Evolutionary conservation across 2,329 filamentous ascomycete species (phyloP).

Genomic region (Clonostachys rosea): DNA sequence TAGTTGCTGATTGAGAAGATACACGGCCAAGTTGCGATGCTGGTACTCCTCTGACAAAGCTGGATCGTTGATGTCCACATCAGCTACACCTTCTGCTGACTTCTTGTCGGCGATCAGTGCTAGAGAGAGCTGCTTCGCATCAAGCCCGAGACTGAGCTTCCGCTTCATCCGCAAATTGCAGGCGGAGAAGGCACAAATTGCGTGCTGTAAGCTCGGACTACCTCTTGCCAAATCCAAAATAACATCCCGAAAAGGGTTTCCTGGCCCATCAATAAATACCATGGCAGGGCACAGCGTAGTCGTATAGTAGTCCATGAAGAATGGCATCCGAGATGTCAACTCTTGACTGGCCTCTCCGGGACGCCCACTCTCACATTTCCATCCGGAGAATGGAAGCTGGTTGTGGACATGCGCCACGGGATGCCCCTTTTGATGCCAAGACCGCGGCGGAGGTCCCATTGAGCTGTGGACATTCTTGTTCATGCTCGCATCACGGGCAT

Average conservation of each 20-base stretch:
- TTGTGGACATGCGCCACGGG: conserved; percentile 15
- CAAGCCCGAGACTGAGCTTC: conserved; percentile 57
- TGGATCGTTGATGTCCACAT: conserved; percentile 53
- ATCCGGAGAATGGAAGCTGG: conserved; percentile 23
- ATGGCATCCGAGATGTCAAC: conserved; percentile 74
- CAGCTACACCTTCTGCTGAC: conserved; percentile 35
- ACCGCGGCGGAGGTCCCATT: conserved; percentile 39
- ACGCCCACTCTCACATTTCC: conserved; percentile 43
- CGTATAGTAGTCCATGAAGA: conserved; percentile 90
- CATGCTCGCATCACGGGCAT: conserved; percentile 46
- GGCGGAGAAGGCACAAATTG: conserved; percentile 81
- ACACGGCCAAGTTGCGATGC: conserved; percentile 75
- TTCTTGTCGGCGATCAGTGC: conserved; percentile 40
- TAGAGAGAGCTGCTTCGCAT: conserved; percentile 44
- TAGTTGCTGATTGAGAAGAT: conserved; percentile 78
- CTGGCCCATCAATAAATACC: conserved; percentile 82
- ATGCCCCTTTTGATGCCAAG: conserved; percentile 34
- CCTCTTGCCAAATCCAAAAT: conserved; percentile 72
- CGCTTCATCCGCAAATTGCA: conserved; percentile 88
- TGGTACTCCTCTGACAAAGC: conserved; percentile 76
- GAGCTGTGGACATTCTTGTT: conserved; percentile 45
- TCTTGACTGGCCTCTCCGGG: conserved; percentile 48
- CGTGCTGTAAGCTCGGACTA: conserved; percentile 84
- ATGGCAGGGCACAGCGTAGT: conserved; percentile 89
- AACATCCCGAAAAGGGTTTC: conserved; percentile 82